phyloP scores from a whole-genome alignment of 2,329 filamentous ascomycete species.

The Aspergillus sergii region DNA sequence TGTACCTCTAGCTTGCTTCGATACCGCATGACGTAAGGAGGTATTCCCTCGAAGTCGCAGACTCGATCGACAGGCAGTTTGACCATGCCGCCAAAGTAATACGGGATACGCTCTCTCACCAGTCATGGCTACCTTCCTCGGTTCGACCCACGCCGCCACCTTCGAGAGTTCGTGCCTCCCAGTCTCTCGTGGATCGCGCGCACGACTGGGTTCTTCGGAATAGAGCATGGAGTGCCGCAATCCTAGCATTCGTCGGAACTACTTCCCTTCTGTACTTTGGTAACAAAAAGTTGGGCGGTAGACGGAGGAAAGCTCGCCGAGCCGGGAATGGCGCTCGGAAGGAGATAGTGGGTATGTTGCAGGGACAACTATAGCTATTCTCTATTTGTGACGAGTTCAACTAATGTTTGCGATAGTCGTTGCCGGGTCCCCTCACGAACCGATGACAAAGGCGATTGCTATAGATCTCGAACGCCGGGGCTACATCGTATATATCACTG shows the following conservation, averaged over 20 bases:
- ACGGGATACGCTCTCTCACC: slow-evolving; percentile 67
- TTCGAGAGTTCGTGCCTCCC: slow-evolving; percentile 35
- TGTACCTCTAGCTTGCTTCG: slow-evolving; percentile 52
- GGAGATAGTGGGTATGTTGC: slow-evolving; percentile 68
- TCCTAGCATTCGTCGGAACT: slow-evolving; percentile 72
- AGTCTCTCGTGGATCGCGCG: slow-evolving; percentile 55
- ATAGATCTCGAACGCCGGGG: slow-evolving; percentile 87
- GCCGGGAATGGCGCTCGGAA: slow-evolving; percentile 80
- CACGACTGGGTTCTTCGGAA: slow-evolving; percentile 74
- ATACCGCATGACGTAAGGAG: slow-evolving; percentile 67
- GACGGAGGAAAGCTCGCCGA: slow-evolving; percentile 74
- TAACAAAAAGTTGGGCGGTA: slow-evolving; percentile 60
- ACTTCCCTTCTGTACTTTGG: slow-evolving; percentile 60
- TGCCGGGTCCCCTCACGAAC: slow-evolving; percentile 82
- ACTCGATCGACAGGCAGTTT: slow-evolving; percentile 78
- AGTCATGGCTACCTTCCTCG: slow-evolving; percentile 72
- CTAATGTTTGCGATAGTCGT: slow-evolving; percentile 61
- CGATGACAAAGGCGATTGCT: slow-evolving; percentile 79
- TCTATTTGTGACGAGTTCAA: neutral
- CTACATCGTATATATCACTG: slow-evolving; percentile 91
- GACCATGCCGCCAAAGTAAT: slow-evolving; percentile 73
- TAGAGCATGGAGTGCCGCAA: slow-evolving; percentile 70
- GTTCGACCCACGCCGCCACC: slow-evolving; percentile 55
- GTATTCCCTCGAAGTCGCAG: slow-evolving; percentile 73
- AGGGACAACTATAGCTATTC: slow-evolving; percentile 14